Evolutionary conservation across 345 rosid genomes (phyloP).

Genomic region (Citrus hindsii): DNA sequence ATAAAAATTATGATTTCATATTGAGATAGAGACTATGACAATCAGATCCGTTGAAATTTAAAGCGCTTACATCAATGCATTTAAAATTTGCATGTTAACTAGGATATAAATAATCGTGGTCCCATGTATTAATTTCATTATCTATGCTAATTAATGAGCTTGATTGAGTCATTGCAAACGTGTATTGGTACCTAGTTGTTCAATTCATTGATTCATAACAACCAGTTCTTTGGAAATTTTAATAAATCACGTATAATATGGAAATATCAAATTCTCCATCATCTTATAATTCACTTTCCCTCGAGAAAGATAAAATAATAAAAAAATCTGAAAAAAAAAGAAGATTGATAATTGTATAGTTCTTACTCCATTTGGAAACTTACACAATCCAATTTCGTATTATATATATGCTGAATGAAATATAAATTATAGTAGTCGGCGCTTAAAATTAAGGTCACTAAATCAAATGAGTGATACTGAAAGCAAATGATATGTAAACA

Average conservation of each 20-base stretch:
- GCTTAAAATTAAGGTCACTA: background rate
- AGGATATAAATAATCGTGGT: background rate
- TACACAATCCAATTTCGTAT: background rate
- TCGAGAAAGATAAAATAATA: background rate
- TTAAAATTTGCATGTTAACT: background rate
- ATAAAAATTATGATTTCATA: background rate
- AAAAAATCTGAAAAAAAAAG: background rate
- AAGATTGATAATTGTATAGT: background rate
- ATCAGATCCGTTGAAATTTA: background rate
- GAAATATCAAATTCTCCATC: background rate
- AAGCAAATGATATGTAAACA: background rate
- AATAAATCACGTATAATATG: background rate
- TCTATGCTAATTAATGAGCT: background rate
- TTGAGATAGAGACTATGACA: background rate
- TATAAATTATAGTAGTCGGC: background rate
- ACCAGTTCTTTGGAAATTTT: background rate
- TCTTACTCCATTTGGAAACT: background rate
- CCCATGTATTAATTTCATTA: background rate
- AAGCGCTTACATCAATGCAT: background rate
- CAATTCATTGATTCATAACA: background rate
- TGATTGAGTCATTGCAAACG: constrained; percentile 1
- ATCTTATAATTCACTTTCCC: background rate
- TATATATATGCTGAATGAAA: no score
- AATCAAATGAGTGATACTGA: background rate
- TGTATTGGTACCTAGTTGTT: background rate